Evolutionary conservation across 177 flowering plant species (phyloP).

Genomic region (Vitis hybrid): DNA sequence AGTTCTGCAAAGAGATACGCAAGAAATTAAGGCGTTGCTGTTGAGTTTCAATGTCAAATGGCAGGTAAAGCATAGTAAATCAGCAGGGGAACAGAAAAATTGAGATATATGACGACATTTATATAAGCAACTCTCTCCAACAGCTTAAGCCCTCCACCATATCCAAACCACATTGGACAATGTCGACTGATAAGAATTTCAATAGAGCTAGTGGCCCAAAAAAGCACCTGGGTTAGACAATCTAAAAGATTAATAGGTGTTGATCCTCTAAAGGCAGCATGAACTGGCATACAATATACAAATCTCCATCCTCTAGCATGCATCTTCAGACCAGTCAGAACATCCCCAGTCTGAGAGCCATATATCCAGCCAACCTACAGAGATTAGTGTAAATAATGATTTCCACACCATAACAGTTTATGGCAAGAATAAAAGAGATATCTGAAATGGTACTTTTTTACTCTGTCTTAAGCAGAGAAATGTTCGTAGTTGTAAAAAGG

Average conservation of each 20-base stretch:
- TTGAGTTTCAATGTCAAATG: neutral
- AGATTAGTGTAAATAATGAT: neutral
- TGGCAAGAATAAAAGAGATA: too few species aligned
- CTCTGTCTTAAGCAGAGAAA: too few species aligned
- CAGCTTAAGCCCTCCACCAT: constrained; percentile 20
- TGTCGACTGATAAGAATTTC: constrained; percentile 21
- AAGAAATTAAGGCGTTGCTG: neutral
- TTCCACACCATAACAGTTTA: too few species aligned
- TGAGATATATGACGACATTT: constrained; percentile 19
- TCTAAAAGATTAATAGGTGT: constrained; percentile 22
- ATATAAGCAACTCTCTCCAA: constrained; percentile 24
- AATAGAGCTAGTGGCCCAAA: constrained; percentile 19
- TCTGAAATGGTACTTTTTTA: too few species aligned
- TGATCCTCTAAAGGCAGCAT: constrained; percentile 19
- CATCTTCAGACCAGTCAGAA: constrained; percentile 24
- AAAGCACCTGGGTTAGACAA: constrained; percentile 21
- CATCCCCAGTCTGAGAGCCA: constrained; percentile 19
- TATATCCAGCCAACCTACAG: constrained; percentile 20
- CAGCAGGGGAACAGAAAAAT: constrained; percentile 14
- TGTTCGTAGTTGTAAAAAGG: too few species aligned
- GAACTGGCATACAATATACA: constrained; percentile 21
- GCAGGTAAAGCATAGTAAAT: constrained; percentile 17
- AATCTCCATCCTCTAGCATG: constrained; percentile 26
- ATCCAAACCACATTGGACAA: constrained; percentile 28
- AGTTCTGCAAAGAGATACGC: neutral